A percentile compares a stretch with the other conserved stretches of the same genome.
These are phyloP conservation scores for Pleurotus tuoliensis DNA, from an alignment of 768 basidiomycete species.

Conservation along the genomic window DNA sequence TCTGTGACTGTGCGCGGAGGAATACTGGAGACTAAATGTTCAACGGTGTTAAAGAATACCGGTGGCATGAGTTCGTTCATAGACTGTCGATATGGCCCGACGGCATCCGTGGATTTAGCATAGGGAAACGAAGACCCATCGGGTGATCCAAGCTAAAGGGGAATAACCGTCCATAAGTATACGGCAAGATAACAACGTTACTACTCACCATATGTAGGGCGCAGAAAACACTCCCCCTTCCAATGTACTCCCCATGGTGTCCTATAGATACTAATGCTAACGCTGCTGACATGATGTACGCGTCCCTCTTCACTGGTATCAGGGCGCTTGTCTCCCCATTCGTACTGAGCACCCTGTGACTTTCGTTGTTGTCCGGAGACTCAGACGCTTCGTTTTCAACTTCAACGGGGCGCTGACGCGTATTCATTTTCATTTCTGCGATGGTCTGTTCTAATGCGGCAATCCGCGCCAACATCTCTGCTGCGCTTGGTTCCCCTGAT, in stretches of 20 bases:
- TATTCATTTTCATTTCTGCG: neutral
- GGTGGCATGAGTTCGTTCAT: conserved; percentile 18
- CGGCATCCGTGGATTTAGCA: conserved; percentile 36
- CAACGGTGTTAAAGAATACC: conserved; percentile 19
- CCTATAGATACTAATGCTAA: conserved; percentile 42
- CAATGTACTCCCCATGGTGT: conserved; percentile 47
- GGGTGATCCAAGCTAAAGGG: conserved; percentile 30
- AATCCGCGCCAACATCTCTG: conserved; percentile 24
- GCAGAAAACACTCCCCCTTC: conserved; percentile 42
- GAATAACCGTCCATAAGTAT: neutral
- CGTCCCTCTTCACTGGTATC: conserved; percentile 24
- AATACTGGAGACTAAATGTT: conserved; percentile 30
- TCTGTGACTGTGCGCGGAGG: conserved; percentile 28
- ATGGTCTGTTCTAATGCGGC: conserved; percentile 22
- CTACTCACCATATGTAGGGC: conserved; percentile 40
- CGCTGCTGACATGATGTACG: conserved; percentile 36
- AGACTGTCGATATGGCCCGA: conserved; percentile 23
- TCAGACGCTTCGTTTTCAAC: too few species aligned
- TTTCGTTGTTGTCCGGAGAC: too few species aligned
- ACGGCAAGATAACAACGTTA: neutral
- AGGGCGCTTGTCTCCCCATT: too few species aligned
- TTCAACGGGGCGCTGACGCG: too few species aligned
- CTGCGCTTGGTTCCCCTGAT: conserved; percentile 15
- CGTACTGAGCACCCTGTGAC: too few species aligned
- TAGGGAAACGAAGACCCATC: conserved; percentile 32